Conservation (phyloP, 306 rosid genomes). For the Potentilla sterilis region DNA sequence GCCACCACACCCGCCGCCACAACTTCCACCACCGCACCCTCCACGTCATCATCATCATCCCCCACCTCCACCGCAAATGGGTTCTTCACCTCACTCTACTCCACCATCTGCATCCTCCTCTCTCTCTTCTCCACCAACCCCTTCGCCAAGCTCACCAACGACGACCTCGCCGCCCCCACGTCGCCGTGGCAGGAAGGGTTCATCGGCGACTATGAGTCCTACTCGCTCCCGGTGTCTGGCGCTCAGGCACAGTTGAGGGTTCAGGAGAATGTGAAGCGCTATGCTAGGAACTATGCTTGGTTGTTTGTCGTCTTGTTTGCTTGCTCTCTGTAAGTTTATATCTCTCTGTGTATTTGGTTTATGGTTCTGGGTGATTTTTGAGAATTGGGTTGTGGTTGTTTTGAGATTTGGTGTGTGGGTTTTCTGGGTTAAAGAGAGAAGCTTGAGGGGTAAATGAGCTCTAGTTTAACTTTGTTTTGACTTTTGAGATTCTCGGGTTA, state of each 20-base stretch:
- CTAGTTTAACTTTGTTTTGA: background rate
- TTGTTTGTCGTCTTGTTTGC: constrained; percentile 67
- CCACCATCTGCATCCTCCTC: constrained; percentile 54
- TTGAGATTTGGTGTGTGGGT: background rate
- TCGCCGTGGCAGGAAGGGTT: constrained; percentile 79
- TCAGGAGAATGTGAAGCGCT: constrained; percentile 88
- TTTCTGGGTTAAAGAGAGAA: background rate
- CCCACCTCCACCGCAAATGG: constrained; percentile 34
- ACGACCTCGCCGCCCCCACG: constrained; percentile 63
- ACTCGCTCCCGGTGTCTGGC: constrained; percentile 76
- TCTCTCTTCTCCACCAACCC: constrained; percentile 78
- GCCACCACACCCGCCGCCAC: constrained; percentile 5
- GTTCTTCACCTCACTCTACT: constrained; percentile 46
- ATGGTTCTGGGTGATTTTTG: background rate
- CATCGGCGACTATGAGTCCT: constrained; percentile 51
- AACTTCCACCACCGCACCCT: background rate
- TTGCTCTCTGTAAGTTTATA: constrained; percentile 58
- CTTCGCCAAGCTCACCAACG: constrained; percentile 72
- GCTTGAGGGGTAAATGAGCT: background rate
- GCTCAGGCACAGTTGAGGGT: constrained; percentile 80
- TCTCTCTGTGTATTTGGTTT: no score
- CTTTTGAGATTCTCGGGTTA: background rate
- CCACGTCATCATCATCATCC: constrained; percentile 4
- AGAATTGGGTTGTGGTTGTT: constrained; percentile 19
- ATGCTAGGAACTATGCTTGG: constrained; percentile 73